Conservation (phyloP, 73 alveolate genomes). For the Tetrahymena elliotti region DNA sequence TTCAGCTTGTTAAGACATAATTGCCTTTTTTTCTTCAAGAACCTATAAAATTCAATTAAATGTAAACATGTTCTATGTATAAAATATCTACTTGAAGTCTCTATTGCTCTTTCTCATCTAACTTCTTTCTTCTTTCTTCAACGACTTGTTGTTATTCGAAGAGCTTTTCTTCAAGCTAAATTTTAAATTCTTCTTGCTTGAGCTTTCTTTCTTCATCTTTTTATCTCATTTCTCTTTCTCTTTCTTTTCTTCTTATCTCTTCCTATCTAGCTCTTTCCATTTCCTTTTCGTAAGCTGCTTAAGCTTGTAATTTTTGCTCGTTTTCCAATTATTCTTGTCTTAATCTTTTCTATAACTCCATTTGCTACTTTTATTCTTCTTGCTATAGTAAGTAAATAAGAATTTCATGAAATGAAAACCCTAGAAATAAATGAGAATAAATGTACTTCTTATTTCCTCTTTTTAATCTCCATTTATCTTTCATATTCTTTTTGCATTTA, state of each 20-base stretch:
- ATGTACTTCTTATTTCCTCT: not conserved
- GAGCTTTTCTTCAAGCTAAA: not conserved
- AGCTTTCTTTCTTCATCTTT: not conserved
- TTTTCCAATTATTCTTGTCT: not conserved
- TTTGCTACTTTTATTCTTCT: not conserved
- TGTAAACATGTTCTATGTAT: not conserved
- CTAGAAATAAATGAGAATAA: not conserved
- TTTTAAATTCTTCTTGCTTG: not conserved
- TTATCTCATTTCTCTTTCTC: not conserved
- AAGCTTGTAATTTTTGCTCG: not conserved
- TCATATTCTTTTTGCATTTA: not conserved
- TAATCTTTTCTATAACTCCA: not conserved
- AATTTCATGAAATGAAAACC: not conserved
- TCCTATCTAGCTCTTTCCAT: not conserved
- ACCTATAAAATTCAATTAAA: not conserved
- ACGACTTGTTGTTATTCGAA: not conserved
- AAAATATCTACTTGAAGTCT: not conserved
- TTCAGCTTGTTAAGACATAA: not conserved
- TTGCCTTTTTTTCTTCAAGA: not conserved
- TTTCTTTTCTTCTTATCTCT: not conserved
- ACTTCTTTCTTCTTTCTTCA: not conserved
- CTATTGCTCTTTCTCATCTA: not conserved
- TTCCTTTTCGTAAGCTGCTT: not conserved
- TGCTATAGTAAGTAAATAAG: not conserved
- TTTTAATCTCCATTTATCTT: not conserved